Base-by-base conservation (phyloP, 2,329 filamentous ascomycete species). In the Exutisphaerella laricina region DNA sequence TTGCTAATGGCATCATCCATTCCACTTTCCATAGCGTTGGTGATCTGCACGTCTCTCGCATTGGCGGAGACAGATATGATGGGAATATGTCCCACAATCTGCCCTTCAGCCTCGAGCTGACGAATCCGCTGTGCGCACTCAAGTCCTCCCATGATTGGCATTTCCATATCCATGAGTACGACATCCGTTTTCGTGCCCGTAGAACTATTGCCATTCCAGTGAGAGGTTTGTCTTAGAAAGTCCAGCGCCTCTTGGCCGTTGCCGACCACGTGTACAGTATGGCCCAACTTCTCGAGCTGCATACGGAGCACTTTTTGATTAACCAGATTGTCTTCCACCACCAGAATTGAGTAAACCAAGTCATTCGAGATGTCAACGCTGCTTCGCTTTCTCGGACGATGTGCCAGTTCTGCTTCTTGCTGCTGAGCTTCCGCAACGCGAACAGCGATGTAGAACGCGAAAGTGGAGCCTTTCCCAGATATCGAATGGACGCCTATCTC, bases 1-100 rank as follows among this genome's bases (percentile, higher is more conserved):
- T 90, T 90, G 1, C 82, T 82, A 25, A 90, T 84, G 31, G 88
- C 79, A 63, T 83, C 81, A 62, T 88, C 81, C 67, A 88, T 85
- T 22, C 84, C 84, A 17, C 82, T 80, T 38, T 75, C 72, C 58
- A 84, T 77, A 41, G 84, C 84, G 51, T 74, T 77, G 45, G 75
- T 72, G 43, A 85, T 80, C 62, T 88, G 83, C 66, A 85, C 81
- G 2, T 77, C 75, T 58, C 85, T 71, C 20, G 82, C 84, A 62
- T 88, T 88, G 1, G 85, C 85, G 14, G 84, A 88, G n/a, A 84
- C 81, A 10, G 81, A 82, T 53, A 86, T 84, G 51, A 86, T 84
- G 1, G 82, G 82, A 6, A 86, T 75, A 53, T 84, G 81, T 38
- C 70, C 65, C 13, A 73, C 67, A 33, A 85, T 73, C n/a, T 69